phyloP scores from a whole-genome alignment of 192 early-diverging fungal species.

The Entophlyctis luteolus region DNA sequence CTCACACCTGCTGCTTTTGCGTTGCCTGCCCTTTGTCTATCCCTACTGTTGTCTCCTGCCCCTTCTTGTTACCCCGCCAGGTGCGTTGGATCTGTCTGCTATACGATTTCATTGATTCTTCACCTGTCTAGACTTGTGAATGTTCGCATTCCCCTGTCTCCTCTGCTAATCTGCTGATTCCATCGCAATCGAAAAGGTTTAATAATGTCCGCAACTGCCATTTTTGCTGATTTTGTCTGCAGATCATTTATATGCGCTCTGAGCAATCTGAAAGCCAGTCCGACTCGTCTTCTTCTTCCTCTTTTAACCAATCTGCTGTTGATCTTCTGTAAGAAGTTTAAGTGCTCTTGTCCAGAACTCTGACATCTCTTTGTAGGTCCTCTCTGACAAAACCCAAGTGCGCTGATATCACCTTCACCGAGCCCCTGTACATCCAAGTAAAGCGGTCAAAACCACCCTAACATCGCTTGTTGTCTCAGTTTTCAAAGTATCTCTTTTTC shows the following conservation, averaged over 20 bases:
- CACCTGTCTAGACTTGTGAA: background rate
- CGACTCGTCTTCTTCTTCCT: background rate
- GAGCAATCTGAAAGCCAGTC: background rate
- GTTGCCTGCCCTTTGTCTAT: background rate
- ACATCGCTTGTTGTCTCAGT: background rate
- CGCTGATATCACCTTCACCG: conserved; percentile 21
- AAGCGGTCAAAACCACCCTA: conserved; percentile 25
- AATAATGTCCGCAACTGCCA: background rate
- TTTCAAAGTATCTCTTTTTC: conserved; percentile 1
- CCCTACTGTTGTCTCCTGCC: too few relatives aligned
- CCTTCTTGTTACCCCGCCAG: too few relatives aligned
- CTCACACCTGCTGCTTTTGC: too few relatives aligned
- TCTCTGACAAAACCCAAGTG: conserved; percentile 13
- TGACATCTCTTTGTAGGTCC: background rate
- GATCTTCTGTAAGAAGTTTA: background rate
- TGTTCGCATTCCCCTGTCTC: conserved; percentile 11
- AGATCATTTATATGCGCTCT: conserved; percentile 1
- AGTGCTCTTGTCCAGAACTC: background rate
- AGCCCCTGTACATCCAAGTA: conserved; percentile 21
- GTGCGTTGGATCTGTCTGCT: too few relatives aligned
- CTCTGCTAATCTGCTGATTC: conserved; percentile 9
- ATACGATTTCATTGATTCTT: too few relatives aligned
- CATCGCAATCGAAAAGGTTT: background rate
- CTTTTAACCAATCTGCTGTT: conserved; percentile 14
- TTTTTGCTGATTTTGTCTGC: background rate